phyloP scores from a whole-genome alignment of 2,329 filamentous ascomycete genomes.

The Neurospora sp. region DNA sequence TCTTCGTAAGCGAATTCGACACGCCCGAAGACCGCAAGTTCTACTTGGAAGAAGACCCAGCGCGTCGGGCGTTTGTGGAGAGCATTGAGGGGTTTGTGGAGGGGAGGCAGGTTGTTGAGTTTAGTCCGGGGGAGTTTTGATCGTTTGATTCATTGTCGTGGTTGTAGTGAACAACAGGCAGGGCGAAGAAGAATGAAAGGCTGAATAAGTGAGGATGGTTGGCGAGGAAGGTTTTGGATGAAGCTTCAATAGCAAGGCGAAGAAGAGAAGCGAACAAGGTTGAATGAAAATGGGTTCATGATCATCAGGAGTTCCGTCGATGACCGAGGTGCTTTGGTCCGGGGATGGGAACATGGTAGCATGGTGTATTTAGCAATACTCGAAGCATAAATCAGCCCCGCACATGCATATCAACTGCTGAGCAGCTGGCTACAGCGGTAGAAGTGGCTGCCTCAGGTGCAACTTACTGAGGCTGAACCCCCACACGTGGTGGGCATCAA shows the following conservation, averaged over 20 bases:
- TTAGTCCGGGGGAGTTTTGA: slow-evolving; percentile 35
- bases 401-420: background rate
- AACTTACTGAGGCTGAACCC: background rate
- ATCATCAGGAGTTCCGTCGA: background rate
- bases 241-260: background rate
- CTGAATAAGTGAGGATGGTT: no score
- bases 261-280: background rate
- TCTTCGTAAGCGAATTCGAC: slow-evolving; percentile 58
- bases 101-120: slow-evolving; percentile 51
- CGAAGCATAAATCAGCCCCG: background rate
- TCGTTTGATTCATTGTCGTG: background rate
- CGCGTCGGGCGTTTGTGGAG: slow-evolving; percentile 50
- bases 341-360: background rate
- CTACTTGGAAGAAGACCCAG: slow-evolving; percentile 55
- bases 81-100: slow-evolving; percentile 36
- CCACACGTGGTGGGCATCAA: background rate
- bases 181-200: no score
- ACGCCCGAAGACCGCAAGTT: slow-evolving; percentile 55
- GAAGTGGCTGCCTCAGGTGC: no score
- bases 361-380: background rate
- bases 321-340: background rate
- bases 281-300: background rate
- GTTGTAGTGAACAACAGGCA: no score
- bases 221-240: no score
- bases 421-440: background rate